Conservation (phyloP, 345 rosid genomes). For the Citrus australasica region DNA sequence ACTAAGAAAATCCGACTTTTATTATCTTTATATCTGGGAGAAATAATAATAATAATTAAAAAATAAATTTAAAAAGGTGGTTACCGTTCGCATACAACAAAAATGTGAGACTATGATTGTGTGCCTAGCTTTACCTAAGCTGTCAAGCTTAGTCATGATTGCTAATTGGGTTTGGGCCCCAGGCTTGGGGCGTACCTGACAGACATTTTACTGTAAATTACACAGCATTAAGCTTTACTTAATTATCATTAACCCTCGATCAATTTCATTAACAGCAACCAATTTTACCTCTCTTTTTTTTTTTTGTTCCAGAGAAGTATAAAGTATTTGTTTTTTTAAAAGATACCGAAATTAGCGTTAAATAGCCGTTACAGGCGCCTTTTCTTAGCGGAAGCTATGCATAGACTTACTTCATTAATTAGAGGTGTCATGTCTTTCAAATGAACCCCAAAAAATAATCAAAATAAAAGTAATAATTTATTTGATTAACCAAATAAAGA, state of each 20-base stretch:
- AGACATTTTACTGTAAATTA: not conserved
- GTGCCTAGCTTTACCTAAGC: constrained; percentile 34
- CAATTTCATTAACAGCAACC: not conserved
- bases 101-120: constrained; percentile 45
- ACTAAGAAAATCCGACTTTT: not conserved
- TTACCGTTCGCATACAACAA: constrained; percentile 28
- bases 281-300: too few relatives aligned
- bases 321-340: not conserved
- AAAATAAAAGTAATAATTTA: not conserved
- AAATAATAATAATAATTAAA: not conserved
- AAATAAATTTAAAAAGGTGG: not conserved
- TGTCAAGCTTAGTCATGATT: constrained; percentile 43
- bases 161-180: constrained; percentile 27
- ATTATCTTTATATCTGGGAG: not conserved
- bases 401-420: not conserved
- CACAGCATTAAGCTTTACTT: not conserved
- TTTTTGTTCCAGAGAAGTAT: too few relatives aligned
- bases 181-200: constrained; percentile 11
- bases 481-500: not conserved
- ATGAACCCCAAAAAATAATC: too few relatives aligned
- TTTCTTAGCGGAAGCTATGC: not conserved
- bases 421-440: not conserved
- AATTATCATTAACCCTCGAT: not conserved
- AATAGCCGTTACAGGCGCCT: constrained; percentile 3
- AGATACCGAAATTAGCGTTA: not conserved